Evolutionary conservation across 2,329 filamentous ascomycete species (phyloP).

Genomic region (Penicillium oxalicum): DNA sequence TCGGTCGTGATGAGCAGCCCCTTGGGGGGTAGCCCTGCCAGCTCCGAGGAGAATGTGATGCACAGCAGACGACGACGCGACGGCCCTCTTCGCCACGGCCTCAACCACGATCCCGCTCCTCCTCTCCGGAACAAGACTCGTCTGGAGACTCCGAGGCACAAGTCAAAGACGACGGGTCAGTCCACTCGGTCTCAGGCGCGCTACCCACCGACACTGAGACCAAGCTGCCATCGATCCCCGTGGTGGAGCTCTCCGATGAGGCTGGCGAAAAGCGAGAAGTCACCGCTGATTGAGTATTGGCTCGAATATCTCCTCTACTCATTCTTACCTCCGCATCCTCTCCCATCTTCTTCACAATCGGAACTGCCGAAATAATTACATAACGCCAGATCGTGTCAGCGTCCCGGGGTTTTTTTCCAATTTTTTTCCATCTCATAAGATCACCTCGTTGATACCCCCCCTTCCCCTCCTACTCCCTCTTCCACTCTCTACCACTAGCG

Average conservation of each 20-base stretch:
- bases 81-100: slow-evolving; percentile 6
- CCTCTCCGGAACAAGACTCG: slow-evolving; percentile 1
- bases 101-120: slow-evolving; percentile 2
- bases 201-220: background rate
- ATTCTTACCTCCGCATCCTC: background rate
- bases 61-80: slow-evolving; percentile 4
- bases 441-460: slow-evolving; percentile 5
- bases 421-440: background rate
- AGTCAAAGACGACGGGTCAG: background rate
- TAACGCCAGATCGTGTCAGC: too few relatives aligned
- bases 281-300: background rate
- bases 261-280: slow-evolving; percentile 3
- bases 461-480: too few relatives aligned
- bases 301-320: too few relatives aligned
- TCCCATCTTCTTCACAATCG: background rate
- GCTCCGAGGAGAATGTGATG: slow-evolving; percentile 21
- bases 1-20: slow-evolving; percentile 22
- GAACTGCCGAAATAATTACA: too few relatives aligned
- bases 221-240: slow-evolving; percentile 11
- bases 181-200: background rate
- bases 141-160: slow-evolving; percentile 4
- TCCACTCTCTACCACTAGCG: too few relatives aligned
- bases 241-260: slow-evolving; percentile 21
- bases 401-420: background rate
- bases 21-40: slow-evolving; percentile 19